Conservation (phyloP, 805 yeast species). For the baker's yeast (Saccharomyces cerevisiae) region DNA sequence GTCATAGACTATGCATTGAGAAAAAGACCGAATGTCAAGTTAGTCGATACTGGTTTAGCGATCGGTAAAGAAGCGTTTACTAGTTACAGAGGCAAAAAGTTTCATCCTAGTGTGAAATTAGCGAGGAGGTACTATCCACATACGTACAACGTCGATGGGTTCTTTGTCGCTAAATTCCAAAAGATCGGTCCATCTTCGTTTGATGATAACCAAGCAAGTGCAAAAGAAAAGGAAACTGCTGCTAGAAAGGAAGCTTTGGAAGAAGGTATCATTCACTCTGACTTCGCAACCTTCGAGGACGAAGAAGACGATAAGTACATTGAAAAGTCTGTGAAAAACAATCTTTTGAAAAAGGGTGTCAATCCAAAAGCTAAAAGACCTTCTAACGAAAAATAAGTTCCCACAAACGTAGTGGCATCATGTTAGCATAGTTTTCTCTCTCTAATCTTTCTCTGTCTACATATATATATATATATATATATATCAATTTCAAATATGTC, state of each 20-base stretch:
- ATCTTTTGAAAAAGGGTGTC: slow-evolving; percentile 61
- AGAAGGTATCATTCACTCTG: slow-evolving; percentile 76
- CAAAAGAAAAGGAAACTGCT: slow-evolving; percentile 70
- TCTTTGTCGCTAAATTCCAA: slow-evolving; percentile 92
- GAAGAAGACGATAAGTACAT: slow-evolving; percentile 69
- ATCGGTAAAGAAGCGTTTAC: slow-evolving; percentile 97
- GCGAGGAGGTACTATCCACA: slow-evolving; percentile 97
- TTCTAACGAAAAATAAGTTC: slow-evolving; percentile 4
- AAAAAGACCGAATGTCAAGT: slow-evolving; percentile 90
- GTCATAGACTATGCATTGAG: slow-evolving; percentile 96
- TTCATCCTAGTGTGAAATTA: slow-evolving; percentile 63
- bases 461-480: not conserved
- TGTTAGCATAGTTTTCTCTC: slow-evolving; percentile 1
- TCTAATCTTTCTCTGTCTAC: not conserved
- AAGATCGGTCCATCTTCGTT: slow-evolving; percentile 82
- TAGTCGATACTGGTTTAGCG: slow-evolving; percentile 84
- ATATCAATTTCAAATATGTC: not conserved
- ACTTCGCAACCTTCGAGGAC: slow-evolving; percentile 75
- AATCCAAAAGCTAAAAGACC: slow-evolving; percentile 43
- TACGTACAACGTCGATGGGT: slow-evolving; percentile 96
- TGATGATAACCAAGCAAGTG: slow-evolving; percentile 80
- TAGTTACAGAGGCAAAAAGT: slow-evolving; percentile 85
- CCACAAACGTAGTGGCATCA: not conserved
- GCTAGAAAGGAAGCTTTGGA: slow-evolving; percentile 78
- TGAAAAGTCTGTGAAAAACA: slow-evolving; percentile 56